Evolutionary conservation across 345 rosid species (phyloP).

Genomic region (Microthlaspi erraticum): DNA sequence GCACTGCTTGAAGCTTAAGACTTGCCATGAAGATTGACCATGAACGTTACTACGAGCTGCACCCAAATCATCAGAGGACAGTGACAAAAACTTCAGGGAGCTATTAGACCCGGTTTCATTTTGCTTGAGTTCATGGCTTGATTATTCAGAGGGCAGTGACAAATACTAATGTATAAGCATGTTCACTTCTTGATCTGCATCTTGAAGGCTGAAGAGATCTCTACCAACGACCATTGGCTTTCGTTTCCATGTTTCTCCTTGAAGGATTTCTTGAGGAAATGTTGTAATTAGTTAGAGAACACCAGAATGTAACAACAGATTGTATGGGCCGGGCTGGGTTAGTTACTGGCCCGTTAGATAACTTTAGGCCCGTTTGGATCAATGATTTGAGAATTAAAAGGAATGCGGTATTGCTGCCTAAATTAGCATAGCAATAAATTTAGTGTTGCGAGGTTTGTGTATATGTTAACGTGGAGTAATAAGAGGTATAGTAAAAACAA

Average conservation of each 20-base stretch:
- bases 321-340: constrained; percentile 7
- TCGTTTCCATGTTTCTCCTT: neutral
- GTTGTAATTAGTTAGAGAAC: neutral
- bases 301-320: no score
- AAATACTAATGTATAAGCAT: neutral
- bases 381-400: neutral
- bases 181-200: neutral
- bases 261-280: constrained; percentile 10
- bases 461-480: neutral
- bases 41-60: neutral
- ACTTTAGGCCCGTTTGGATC: neutral
- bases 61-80: no score
- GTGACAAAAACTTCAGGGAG: neutral
- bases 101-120: neutral
- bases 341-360: neutral
- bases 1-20: constrained; percentile 21
- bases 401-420: no score
- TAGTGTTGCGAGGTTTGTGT: neutral
- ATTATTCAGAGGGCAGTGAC: constrained; percentile 11
- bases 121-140: neutral
- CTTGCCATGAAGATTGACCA: neutral
- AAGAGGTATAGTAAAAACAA: neutral
- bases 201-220: constrained; percentile 1
- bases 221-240: constrained; percentile 1
- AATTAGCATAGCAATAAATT: no score